phyloP scores from a whole-genome alignment of 768 basidiomycete species.

The Mycena polygramma region DNA sequence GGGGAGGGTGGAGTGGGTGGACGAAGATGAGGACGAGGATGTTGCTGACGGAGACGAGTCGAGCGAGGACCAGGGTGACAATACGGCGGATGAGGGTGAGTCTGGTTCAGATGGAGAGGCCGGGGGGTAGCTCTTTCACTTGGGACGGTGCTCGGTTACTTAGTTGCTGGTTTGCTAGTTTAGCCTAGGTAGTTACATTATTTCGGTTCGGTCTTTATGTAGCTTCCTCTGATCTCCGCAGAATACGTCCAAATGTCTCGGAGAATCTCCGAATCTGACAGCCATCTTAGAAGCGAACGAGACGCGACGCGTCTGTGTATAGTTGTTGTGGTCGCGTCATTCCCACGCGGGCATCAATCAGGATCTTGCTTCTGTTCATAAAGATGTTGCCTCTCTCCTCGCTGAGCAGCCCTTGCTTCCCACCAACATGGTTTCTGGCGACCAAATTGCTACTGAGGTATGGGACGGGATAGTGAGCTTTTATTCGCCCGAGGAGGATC shows the following conservation, averaged over 20 bases:
- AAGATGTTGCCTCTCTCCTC: too few species aligned
- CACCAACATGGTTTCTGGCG: background rate
- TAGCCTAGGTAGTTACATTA: conserved; percentile 14
- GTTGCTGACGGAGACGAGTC: conserved; percentile 12
- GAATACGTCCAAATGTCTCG: too few species aligned
- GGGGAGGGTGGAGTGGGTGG: conserved; percentile 40
- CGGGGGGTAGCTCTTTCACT: background rate
- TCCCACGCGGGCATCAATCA: too few species aligned
- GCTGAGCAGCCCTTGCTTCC: background rate
- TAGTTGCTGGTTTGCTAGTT: background rate
- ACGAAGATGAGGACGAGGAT: conserved; percentile 14
- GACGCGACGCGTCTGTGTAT: too few species aligned
- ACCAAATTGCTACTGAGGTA: conserved; percentile 6
- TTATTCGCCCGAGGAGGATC: background rate
- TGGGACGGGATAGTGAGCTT: background rate
- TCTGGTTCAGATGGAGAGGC: background rate
- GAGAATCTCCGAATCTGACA: too few species aligned
- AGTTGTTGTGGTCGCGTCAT: too few species aligned
- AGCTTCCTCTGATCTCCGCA: too few species aligned
- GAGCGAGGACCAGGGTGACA: conserved; percentile 5
- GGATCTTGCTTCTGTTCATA: too few species aligned
- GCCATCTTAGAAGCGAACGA: background rate
- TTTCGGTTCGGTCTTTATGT: background rate
- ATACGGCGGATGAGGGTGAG: background rate
- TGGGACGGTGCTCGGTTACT: conserved; percentile 18